These are phyloP conservation scores for Cladophialophora bantiana DNA, from an alignment of 2,329 filamentous ascomycete species.

Conservation along the genomic window DNA sequence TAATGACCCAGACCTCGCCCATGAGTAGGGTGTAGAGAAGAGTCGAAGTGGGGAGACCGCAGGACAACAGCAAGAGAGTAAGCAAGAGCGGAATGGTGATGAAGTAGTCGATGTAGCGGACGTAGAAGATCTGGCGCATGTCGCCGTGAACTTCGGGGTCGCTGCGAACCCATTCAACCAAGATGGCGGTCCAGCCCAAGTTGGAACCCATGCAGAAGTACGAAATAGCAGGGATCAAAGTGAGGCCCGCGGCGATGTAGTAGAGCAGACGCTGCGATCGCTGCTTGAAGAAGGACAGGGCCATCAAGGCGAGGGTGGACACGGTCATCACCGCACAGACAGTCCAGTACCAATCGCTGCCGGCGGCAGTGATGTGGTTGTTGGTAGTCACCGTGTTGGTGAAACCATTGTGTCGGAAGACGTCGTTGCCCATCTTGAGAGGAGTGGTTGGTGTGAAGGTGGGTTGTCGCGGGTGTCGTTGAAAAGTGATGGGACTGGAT, in stretches of 20 bases:
- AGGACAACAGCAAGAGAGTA: slow-evolving; percentile 68
- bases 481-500: slow-evolving; percentile 8
- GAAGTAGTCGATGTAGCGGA: slow-evolving; percentile 70
- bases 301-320: slow-evolving; percentile 35
- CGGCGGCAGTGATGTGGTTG: slow-evolving; percentile 41
- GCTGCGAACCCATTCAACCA: slow-evolving; percentile 64
- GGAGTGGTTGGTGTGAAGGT: background rate
- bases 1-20: slow-evolving; percentile 72
- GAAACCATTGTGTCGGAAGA: slow-evolving; percentile 38
- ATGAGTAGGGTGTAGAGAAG: slow-evolving; percentile 68
- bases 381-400: slow-evolving; percentile 41
- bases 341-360: slow-evolving; percentile 40
- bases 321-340: slow-evolving; percentile 37
- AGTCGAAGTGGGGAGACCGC: slow-evolving; percentile 69
- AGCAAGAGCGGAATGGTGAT: slow-evolving; percentile 71
- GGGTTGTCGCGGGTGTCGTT: background rate
- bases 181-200: slow-evolving; percentile 67
- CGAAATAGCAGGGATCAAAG: slow-evolving; percentile 56
- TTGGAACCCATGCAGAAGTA: slow-evolving; percentile 74
- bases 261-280: slow-evolving; percentile 37
- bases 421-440: slow-evolving; percentile 37
- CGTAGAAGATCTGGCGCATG: slow-evolving; percentile 71
- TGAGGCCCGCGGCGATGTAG: slow-evolving; percentile 40
- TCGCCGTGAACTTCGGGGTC: slow-evolving; percentile 56
- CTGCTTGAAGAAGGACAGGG: slow-evolving; percentile 36